A percentile compares a stretch with the other conserved stretches of the same genome.
Conservation (phyloP, 768 basidiomycete species). For the Suillus subluteus region DNA sequence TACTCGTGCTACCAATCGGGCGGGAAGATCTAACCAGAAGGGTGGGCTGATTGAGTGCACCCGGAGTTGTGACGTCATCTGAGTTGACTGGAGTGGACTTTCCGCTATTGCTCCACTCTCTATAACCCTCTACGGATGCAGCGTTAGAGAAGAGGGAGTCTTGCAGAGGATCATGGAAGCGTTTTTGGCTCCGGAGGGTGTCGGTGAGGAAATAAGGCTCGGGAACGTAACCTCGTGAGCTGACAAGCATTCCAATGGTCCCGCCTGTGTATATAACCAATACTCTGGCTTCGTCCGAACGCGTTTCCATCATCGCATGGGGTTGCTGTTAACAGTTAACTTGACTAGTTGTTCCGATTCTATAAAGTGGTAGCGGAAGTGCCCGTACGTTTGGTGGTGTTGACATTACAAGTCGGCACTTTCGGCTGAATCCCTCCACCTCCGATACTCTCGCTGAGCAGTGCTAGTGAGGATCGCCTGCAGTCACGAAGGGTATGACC, state of each 20-base stretch:
- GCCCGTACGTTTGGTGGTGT: neutral
- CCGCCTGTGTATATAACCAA: constrained; percentile 90
- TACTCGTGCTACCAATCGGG: constrained; percentile 56
- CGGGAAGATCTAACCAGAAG: constrained; percentile 69
- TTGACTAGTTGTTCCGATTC: neutral
- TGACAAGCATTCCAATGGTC: constrained; percentile 87
- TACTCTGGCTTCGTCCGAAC: constrained; percentile 74
- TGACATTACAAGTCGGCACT: neutral
- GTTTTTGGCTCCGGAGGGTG: constrained; percentile 76
- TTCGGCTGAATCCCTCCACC: neutral
- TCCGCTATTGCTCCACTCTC: constrained; percentile 73
- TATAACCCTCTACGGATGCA: constrained; percentile 75
- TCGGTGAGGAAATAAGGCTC: constrained; percentile 89
- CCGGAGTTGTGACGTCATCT: constrained; percentile 18
- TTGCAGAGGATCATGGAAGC: constrained; percentile 91
- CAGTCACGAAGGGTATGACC: neutral
- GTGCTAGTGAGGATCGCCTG: neutral
- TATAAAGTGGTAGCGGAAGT: neutral
- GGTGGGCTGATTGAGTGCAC: constrained; percentile 38
- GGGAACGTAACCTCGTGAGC: constrained; percentile 76
- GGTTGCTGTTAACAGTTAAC: neutral
- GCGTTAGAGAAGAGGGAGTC: constrained; percentile 87
- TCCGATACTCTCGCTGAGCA: neutral
- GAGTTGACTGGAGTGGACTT: constrained; percentile 50
- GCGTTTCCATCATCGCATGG: constrained; percentile 47